Evolutionary conservation across 2,329 filamentous ascomycete species (phyloP), one percentile per base, ranked within the genome.

Genomic region (Fusarium solani-melongenae): DNA sequence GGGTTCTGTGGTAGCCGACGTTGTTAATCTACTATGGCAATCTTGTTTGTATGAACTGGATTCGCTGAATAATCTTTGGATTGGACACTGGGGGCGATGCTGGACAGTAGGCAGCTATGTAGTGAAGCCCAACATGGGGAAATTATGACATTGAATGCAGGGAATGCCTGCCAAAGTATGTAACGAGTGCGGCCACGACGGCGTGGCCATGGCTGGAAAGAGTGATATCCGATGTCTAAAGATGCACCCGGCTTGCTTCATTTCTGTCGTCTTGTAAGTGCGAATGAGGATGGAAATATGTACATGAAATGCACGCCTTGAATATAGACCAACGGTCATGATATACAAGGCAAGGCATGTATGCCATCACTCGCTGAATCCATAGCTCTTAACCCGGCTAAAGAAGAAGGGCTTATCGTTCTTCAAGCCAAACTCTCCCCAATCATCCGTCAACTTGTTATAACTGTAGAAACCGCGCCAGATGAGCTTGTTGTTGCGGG

Each of bases 391-490:
- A 5, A 93, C 91, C 14, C 91, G 84, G 77, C 91, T 92, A 75
- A 92, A 93, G 78, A 91, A 90, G 78, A 89, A 93, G 0, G 91
- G 86, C 81, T 91, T 92, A 65, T 91, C 86, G 74, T 92, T 89
- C 80, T 87, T 88, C 41, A 91, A 81, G 15, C 83, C 82, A 82
- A 98, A 98, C 83, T 94, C 92, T 5, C 88, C 94, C 93, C 94
- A 96, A 82, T 98, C 95, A 80, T 97, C 95, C 9, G 94, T 97
- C 78, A 97, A 82, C 75, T 90, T 89, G 80, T 98, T 97, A 80
- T 97, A 96, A 84, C 92, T 96, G 90, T 94, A 97, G 80, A 95
- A 98, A 1, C 93, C 92, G 77, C 93, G 92, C 96, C 96, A 99
- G 1, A 86, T 84, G 59, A 99, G 83, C 83, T 97, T 98, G 71